Percentiles rank a stretch among this genome's conserved stretches.
Evolutionary conservation across 345 rosid species (phyloP).

Genomic region (Murraya koenigii): DNA sequence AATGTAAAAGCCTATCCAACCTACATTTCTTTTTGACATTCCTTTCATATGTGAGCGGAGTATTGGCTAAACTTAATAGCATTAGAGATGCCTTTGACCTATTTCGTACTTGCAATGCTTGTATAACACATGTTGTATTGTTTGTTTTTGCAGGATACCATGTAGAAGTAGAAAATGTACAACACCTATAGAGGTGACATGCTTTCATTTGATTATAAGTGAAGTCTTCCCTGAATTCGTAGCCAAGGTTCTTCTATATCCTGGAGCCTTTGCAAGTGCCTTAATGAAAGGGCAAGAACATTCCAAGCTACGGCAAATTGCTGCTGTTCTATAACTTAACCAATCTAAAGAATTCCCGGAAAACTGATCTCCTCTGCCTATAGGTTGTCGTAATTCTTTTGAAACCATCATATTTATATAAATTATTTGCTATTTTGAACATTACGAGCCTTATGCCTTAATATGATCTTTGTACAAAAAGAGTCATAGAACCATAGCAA

Average conservation of each 20-base stretch:
- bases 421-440: not conserved
- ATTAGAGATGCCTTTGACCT: too few relatives aligned
- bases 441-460: too few relatives aligned
- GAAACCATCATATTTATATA: not conserved
- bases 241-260: slow-evolving; percentile 65
- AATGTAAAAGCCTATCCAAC: slow-evolving; percentile 60
- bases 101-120: too few relatives aligned
- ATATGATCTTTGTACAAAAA: too few relatives aligned
- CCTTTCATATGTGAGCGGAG: too few relatives aligned
- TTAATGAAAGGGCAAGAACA: slow-evolving; percentile 18
- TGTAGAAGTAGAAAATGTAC: too few relatives aligned
- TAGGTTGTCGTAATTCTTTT: slow-evolving; percentile 47
- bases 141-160: too few relatives aligned
- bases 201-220: slow-evolving; percentile 54
- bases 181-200: slow-evolving; percentile 39
- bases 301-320: slow-evolving; percentile 42
- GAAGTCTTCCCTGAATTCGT: slow-evolving; percentile 49
- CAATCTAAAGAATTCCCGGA: slow-evolving; percentile 15
- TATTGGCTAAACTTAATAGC: too few relatives aligned
- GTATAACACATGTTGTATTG: too few relatives aligned
- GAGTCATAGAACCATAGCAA: too few relatives aligned
- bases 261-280: slow-evolving; percentile 62
- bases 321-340: slow-evolving; percentile 35
- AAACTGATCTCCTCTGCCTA: slow-evolving; percentile 45
- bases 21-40: slow-evolving; percentile 32